Evolutionary conservation across 2,329 filamentous ascomycete species (phyloP).

Genomic region (Nannizziopsis arthrosporioides): DNA sequence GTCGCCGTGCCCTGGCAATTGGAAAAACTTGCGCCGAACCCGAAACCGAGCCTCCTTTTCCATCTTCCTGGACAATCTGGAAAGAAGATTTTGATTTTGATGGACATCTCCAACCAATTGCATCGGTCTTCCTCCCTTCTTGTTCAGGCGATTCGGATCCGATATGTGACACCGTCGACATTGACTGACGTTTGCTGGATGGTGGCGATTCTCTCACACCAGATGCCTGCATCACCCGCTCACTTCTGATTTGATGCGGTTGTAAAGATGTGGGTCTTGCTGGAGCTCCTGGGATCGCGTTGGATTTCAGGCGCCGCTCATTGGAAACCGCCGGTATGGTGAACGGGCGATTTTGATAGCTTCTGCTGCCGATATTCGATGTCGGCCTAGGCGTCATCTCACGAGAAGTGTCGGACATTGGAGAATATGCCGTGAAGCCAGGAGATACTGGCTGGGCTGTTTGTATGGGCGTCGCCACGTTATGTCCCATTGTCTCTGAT

Average conservation of each 20-base stretch:
- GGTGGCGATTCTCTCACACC: background rate
- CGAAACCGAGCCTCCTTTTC: conserved; percentile 31
- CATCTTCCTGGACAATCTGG: conserved; percentile 36
- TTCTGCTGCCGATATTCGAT: too few species aligned
- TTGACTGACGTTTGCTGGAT: background rate
- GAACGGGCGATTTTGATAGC: too few species aligned
- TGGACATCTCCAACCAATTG: conserved; percentile 18
- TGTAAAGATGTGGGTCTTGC: background rate
- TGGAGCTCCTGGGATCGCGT: background rate
- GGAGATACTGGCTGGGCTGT: too few species aligned
- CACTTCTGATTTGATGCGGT: background rate
- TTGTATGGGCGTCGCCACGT: too few species aligned
- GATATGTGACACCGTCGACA: background rate
- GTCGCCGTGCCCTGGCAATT: conserved; percentile 33
- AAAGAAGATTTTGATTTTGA: conserved; percentile 22
- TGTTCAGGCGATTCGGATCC: background rate
- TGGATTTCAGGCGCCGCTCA: background rate
- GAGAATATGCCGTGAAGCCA: too few species aligned
- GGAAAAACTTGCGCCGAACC: conserved; percentile 31
- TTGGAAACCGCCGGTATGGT: too few species aligned
- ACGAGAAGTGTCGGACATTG: too few species aligned
- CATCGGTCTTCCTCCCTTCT: background rate
- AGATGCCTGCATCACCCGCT: background rate
- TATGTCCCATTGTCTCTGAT: too few species aligned
- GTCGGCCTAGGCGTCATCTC: too few species aligned